Conservation (phyloP, 2,329 filamentous ascomycete genomes). For the Fusarium anguioides region DNA sequence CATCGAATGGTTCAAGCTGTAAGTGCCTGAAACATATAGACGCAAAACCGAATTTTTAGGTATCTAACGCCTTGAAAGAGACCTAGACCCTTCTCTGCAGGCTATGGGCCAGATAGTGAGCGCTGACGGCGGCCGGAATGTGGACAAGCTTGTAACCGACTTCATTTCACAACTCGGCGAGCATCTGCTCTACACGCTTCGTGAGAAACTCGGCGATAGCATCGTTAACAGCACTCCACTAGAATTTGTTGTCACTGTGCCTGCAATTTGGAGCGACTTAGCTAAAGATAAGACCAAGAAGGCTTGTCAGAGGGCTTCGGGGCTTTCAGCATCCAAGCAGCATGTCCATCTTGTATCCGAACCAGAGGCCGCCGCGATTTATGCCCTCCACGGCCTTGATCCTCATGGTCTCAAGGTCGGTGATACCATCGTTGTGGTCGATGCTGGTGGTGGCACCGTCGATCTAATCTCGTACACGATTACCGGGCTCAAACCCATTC, state of each 20-base stretch:
- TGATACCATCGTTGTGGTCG: conserved; percentile 63
- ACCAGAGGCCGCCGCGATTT: conserved; percentile 62
- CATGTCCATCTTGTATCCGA: conserved; percentile 59
- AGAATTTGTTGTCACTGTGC: conserved; percentile 65
- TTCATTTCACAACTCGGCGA: conserved; percentile 58
- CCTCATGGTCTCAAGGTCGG: conserved; percentile 53
- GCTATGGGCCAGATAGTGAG: conserved; percentile 47
- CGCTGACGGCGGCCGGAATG: conserved; percentile 47
- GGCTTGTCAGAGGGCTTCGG: conserved; percentile 54
- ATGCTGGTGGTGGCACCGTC: conserved; percentile 63
- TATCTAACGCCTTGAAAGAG: conserved; percentile 41
- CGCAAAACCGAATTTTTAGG: not conserved
- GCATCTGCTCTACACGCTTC: conserved; percentile 58
- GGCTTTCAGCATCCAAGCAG: conserved; percentile 44
- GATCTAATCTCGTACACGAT: conserved; percentile 64
- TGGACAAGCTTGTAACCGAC: conserved; percentile 58
- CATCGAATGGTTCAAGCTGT: conserved; percentile 63
- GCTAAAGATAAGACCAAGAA: conserved; percentile 61
- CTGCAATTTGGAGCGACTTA: conserved; percentile 66
- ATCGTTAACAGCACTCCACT: conserved; percentile 56
- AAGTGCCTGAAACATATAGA: conserved; percentile 21
- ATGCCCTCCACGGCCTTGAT: conserved; percentile 56
- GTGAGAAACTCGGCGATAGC: conserved; percentile 55
- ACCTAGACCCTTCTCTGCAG: conserved; percentile 53
- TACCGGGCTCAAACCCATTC: conserved; percentile 54